phyloP scores from a whole-genome alignment of 2,329 filamentous ascomycete genomes.

The Nemania sp. region DNA sequence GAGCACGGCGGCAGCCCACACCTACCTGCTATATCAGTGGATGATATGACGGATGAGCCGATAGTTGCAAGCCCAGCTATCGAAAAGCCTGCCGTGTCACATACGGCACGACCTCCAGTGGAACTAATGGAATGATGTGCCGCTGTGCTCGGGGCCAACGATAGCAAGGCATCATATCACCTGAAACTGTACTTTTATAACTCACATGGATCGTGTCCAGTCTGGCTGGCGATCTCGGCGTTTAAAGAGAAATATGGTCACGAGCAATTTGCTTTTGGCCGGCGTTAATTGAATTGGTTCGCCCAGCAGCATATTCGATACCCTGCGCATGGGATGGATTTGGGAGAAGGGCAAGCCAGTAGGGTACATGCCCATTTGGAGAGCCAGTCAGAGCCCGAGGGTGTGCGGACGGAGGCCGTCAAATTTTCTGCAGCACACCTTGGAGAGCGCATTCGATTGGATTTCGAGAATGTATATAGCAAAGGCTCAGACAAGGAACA shows the following conservation, averaged over 20 bases:
- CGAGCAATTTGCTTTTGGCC: background rate
- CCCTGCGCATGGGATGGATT: slow-evolving; percentile 9
- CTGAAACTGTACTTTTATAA: slow-evolving; percentile 21
- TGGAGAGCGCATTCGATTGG: background rate
- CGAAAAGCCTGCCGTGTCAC: slow-evolving; percentile 57
- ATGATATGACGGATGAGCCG: slow-evolving; percentile 67
- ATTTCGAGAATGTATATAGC: background rate
- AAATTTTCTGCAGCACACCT: background rate
- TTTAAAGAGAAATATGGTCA: slow-evolving; percentile 9
- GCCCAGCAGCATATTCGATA: slow-evolving; percentile 6
- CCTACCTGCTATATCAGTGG: slow-evolving; percentile 68
- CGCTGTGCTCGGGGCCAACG: background rate
- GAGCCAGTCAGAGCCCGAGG: background rate
- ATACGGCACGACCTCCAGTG: slow-evolving; percentile 66
- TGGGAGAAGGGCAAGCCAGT: background rate
- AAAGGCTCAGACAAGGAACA: background rate
- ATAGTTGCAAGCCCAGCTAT: slow-evolving; percentile 44
- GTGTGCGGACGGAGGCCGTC: background rate
- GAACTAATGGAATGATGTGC: slow-evolving; percentile 60
- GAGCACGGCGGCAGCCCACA: slow-evolving; percentile 58
- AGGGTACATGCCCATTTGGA: slow-evolving; percentile 4
- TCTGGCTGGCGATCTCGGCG: slow-evolving; percentile 15
- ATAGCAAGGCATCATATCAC: background rate
- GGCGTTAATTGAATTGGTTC: slow-evolving; percentile 3
- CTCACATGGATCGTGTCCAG: background rate